Conservation (phyloP, 192 early-diverging fungal species). For the Backusella parvicylindrica region DNA sequence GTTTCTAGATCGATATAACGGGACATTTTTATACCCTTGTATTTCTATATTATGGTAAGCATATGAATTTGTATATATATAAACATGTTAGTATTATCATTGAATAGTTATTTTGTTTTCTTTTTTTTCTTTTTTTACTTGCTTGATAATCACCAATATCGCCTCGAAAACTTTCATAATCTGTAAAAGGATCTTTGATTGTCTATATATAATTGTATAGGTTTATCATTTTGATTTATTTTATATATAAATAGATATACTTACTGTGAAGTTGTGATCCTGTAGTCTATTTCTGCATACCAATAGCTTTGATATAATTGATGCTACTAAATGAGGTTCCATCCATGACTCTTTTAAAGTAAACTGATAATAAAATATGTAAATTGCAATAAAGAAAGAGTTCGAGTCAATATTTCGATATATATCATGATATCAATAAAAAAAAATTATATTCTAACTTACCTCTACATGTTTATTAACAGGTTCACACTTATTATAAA, state of each 20-base stretch:
- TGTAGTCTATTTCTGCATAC: slow-evolving; percentile 45
- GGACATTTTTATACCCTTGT: slow-evolving; percentile 23
- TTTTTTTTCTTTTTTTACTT: not conserved
- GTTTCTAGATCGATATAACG: slow-evolving; percentile 32
- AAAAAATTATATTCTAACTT: not conserved
- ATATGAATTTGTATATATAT: not conserved
- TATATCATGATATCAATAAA: not conserved
- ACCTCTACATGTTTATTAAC: slow-evolving; percentile 25
- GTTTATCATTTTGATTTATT: not conserved
- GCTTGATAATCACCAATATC: slow-evolving; percentile 47
- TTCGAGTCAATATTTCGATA: not conserved
- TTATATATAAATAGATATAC: not conserved
- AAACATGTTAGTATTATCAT: not conserved
- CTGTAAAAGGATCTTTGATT: slow-evolving; percentile 50
- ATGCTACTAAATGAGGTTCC: slow-evolving; percentile 47
- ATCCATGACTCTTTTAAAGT: slow-evolving; percentile 37
- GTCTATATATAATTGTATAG: slow-evolving; percentile 22
- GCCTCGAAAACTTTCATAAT: slow-evolving; percentile 32
- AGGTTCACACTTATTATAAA: slow-evolving; percentile 39
- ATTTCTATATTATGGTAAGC: slow-evolving; percentile 26
- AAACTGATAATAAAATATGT: slow-evolving; percentile 5
- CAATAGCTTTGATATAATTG: slow-evolving; percentile 44
- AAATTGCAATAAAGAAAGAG: not conserved
- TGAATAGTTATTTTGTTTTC: not conserved
- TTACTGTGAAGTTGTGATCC: slow-evolving; percentile 43